A percentile compares a stretch with the other conserved stretches of the same genome.
Conservation (phyloP, 1,284 basidiomycete genomes). For the Heliocybe sulcata region DNA sequence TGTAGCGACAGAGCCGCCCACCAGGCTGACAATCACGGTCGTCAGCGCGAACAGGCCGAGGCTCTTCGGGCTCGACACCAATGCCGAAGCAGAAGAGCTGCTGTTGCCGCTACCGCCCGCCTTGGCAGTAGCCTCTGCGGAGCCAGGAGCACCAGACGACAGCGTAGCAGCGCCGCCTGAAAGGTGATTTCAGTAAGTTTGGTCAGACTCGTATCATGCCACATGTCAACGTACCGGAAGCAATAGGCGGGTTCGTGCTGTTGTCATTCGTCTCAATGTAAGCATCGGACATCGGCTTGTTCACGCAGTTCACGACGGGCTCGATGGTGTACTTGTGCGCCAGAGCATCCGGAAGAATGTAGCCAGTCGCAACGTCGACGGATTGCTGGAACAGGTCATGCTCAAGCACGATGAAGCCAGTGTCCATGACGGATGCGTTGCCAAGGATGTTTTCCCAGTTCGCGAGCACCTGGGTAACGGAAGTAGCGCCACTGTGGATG, state of each 20-base stretch:
- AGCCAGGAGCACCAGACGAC: slow-evolving; percentile 29
- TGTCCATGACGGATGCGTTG: slow-evolving; percentile 39
- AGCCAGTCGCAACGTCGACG: slow-evolving; percentile 65
- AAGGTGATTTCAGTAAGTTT: slow-evolving; percentile 10
- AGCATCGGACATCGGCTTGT: slow-evolving; percentile 45
- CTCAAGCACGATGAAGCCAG: slow-evolving; percentile 70
- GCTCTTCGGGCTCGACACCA: neutral
- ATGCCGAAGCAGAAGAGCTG: neutral
- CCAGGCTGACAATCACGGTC: neutral
- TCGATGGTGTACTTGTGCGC: slow-evolving; percentile 50
- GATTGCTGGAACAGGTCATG: slow-evolving; percentile 67
- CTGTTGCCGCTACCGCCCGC: neutral
- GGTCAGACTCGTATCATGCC: neutral
- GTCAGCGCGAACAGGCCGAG: neutral
- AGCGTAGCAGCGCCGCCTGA: slow-evolving; percentile 19
- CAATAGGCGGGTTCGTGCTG: slow-evolving; percentile 40
- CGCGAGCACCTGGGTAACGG: slow-evolving; percentile 47
- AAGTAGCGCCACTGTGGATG: slow-evolving; percentile 58
- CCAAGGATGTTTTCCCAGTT: slow-evolving; percentile 61
- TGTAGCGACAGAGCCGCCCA: neutral
- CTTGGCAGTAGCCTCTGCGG: slow-evolving; percentile 19
- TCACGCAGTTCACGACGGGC: slow-evolving; percentile 64
- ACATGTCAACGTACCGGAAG: slow-evolving; percentile 20
- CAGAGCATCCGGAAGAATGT: slow-evolving; percentile 61
- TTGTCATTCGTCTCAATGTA: slow-evolving; percentile 70